Conservation (phyloP, 306 rosid genomes). For the Medicago lupulina region DNA sequence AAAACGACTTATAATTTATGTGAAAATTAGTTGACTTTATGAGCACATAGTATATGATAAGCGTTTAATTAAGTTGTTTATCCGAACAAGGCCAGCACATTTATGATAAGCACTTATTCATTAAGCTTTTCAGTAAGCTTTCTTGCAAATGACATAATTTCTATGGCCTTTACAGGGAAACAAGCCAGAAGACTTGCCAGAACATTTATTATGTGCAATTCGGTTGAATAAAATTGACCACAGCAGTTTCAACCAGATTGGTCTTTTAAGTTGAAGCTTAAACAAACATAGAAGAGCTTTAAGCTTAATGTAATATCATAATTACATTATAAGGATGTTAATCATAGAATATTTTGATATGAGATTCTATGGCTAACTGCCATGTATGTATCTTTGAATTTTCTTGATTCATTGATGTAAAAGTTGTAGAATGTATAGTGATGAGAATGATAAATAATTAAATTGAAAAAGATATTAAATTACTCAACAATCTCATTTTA, state of each 20-base stretch:
- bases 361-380: slow-evolving; percentile 25
- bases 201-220: slow-evolving; percentile 75
- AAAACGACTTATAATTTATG: not conserved
- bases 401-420: slow-evolving; percentile 27
- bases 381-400: slow-evolving; percentile 35
- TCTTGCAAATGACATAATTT: not conserved
- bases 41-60: no score
- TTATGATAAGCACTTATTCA: not conserved
- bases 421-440: slow-evolving; percentile 40
- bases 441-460: slow-evolving; percentile 19
- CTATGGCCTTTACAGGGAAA: slow-evolving; percentile 59
- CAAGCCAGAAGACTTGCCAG: slow-evolving; percentile 91
- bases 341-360: slow-evolving; percentile 34
- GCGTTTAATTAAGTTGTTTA: not conserved
- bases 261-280: slow-evolving; percentile 46
- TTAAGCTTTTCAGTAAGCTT: not conserved
- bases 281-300: slow-evolving; percentile 25
- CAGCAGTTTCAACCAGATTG: slow-evolving; percentile 58
- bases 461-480: not conserved
- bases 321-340: slow-evolving; percentile 4
- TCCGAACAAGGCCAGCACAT: not conserved
- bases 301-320: slow-evolving; percentile 27
- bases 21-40: not conserved
- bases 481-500: not conserved
- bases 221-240: slow-evolving; percentile 74